Evolutionary conservation across 768 basidiomycete species (phyloP), one percentile per base, ranked within the genome.

Genomic region (Punctularia strigosozonata): DNA sequence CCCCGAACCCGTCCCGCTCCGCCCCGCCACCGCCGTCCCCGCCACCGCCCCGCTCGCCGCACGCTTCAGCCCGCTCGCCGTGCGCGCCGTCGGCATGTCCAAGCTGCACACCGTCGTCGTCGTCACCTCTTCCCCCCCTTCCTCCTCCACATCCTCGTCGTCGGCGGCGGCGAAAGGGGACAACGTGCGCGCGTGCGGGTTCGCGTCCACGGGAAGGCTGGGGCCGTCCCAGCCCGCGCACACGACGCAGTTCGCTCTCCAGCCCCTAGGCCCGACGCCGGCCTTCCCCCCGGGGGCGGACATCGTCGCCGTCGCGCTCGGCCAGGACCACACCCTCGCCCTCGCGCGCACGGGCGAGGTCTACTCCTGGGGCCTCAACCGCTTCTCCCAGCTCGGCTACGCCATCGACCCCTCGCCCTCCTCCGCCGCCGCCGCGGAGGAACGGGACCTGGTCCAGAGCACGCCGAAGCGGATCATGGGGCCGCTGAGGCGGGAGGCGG

Each of bases 251-350:
- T n/a, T n/a, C n/a, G n/a, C n/a, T n/a, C 56, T 86, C 13, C 52
- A 69, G 1, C 71, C 75, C 22, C 64, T 82, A 31, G 59, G 71
- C 1, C 64, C 76, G 26, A 61, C 63, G 0, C n/a, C n/a, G n/a
- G n/a, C n/a, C n/a, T n/a, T n/a, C n/a, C n/a, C n/a, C n/a, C n/a
- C n/a, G n/a, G n/a, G n/a, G n/a, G n/a, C n/a, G n/a, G n/a, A n/a
- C n/a, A 69, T 91, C 22, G 60, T 66, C 5, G 63, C 75, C 12
- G 71, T 97, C 19, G 88, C 90, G 0, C 65, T 91, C 5, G 92
- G 88, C 8, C 94, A 94, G 55, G 95, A 99, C 50, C 95, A 98
- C 53, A 92, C 92, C 0, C 73, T 98, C 21, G 84, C 77, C 1
- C 62, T 98, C 21, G 92, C 90, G 0, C 72, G 65, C 19, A 54